A percentile compares a stretch with the other conserved stretches of the same genome.
Evolutionary conservation across 805 yeast species (phyloP).

Genomic region (Myxozyma nipponensis): DNA sequence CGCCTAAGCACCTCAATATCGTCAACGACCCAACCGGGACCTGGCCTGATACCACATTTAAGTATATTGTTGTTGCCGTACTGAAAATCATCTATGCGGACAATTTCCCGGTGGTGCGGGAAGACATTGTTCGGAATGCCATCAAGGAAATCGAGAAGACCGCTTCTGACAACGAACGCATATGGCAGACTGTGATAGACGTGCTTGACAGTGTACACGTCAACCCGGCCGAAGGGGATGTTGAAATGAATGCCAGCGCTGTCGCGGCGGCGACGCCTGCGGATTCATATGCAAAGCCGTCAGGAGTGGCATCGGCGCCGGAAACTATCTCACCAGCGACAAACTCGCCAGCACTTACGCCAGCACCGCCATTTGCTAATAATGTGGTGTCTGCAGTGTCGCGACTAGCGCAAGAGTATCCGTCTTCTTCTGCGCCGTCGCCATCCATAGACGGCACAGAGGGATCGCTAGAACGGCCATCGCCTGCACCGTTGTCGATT

Average conservation of each 20-base stretch:
- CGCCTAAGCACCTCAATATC: conserved; percentile 34
- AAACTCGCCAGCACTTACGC: neutral
- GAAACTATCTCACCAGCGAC: neutral
- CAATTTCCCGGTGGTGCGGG: conserved; percentile 30
- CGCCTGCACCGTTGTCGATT: conserved; percentile 2
- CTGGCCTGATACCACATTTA: conserved; percentile 39
- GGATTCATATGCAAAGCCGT: neutral
- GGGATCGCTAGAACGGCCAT: neutral
- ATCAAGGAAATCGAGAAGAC: conserved; percentile 36
- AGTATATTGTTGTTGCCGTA: conserved; percentile 35
- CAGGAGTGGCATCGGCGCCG: neutral
- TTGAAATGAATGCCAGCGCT: neutral
- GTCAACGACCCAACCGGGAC: conserved; percentile 38
- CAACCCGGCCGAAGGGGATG: neutral
- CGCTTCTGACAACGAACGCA: conserved; percentile 34
- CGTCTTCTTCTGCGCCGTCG: conserved; percentile 3
- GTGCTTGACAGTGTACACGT: conserved; percentile 7
- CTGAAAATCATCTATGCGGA: conserved; percentile 36
- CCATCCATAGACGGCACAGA: conserved; percentile 5
- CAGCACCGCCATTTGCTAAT: neutral
- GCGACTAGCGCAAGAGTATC: neutral
- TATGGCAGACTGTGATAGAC: conserved; percentile 36
- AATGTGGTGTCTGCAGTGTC: neutral
- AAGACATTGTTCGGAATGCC: conserved; percentile 29
- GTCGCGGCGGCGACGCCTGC: neutral